Evolutionary conservation across 345 rosid genomes (phyloP), one percentile per base, ranked within the genome.

Genomic region (Geranium rotundifolium): DNA sequence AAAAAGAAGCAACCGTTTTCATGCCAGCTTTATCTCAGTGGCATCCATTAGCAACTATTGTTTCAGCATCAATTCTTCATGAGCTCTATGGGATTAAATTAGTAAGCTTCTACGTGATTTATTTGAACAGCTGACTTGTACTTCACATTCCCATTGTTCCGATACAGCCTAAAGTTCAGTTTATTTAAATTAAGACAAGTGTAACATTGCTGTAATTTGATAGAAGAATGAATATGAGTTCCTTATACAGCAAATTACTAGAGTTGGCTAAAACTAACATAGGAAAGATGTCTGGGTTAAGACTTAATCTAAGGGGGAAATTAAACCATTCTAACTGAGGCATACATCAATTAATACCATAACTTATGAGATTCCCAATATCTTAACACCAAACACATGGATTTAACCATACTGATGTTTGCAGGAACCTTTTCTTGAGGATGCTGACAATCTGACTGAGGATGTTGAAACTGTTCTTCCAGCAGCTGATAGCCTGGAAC

Each of bases 371-470:
- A 34, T 34, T 34, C 41, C 10, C 1, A 34, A 4, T 34, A 34
- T 34, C 41, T 34, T 4, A 34, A 34, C 41, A 34, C 41, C 10
- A 46, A 46, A 46, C 16, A 3, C 8, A 46, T 46, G 52, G 52
- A 46, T 46, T 46, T 46, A 46, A 46, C 14, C 12, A 14, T 7
- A 9, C 52, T 46, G 13, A 9, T 64, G 19, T 81, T 63, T 76
- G 72, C 87, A 93, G 99, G 90, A 86, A 88, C 96, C 99, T 57
- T 93, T 93, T 75, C 84, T 83, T 70, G 96, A 90, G 73, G 76
- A 77, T 64, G 85, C 83, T 60, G 96, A 93, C 69, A 88, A 89
- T 67, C 75, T 93, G 77, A 90, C 96, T 15, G 99, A 93, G 79
- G 99, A 87, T 71, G 90, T 80, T 17, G 88, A 79, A 63, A 83